phyloP scores from a whole-genome alignment of 768 basidiomycete species.

The Kwoniella europaea region DNA sequence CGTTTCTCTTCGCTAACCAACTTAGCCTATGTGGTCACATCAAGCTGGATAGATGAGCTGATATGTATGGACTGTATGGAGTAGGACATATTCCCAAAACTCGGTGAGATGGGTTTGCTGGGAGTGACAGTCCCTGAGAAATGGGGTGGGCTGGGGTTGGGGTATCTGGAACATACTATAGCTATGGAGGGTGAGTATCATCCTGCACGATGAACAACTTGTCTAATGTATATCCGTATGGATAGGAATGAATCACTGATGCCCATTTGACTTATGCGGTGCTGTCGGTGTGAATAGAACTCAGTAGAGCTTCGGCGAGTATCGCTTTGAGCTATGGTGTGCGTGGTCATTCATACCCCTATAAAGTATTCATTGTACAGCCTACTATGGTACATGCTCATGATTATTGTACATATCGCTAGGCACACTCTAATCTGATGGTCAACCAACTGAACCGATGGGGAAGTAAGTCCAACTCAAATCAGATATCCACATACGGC shows the following conservation, averaged over 20 bases:
- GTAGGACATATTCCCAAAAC: slow-evolving; percentile 47
- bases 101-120: slow-evolving; percentile 48
- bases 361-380: not conserved
- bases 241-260: too few species aligned
- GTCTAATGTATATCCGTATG: not conserved
- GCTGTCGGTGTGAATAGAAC: slow-evolving; percentile 57
- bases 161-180: slow-evolving; percentile 84
- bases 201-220: too few species aligned
- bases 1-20: not conserved
- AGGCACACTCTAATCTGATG: slow-evolving; percentile 55
- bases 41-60: not conserved
- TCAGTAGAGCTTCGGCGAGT: slow-evolving; percentile 87
- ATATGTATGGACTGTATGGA: slow-evolving; percentile 1
- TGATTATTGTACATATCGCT: not conserved
- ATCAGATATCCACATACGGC: too few species aligned
- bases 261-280: not conserved
- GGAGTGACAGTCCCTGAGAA: slow-evolving; percentile 72
- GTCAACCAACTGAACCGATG: slow-evolving; percentile 53
- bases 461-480: slow-evolving; percentile 38
- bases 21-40: too few species aligned
- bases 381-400: not conserved
- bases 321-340: slow-evolving; percentile 68
- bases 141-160: slow-evolving; percentile 80
- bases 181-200: slow-evolving; percentile 77
- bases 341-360: slow-evolving; percentile 4